Conservation (phyloP, 2,329 filamentous ascomycete species). For the Zalaria sp. region DNA sequence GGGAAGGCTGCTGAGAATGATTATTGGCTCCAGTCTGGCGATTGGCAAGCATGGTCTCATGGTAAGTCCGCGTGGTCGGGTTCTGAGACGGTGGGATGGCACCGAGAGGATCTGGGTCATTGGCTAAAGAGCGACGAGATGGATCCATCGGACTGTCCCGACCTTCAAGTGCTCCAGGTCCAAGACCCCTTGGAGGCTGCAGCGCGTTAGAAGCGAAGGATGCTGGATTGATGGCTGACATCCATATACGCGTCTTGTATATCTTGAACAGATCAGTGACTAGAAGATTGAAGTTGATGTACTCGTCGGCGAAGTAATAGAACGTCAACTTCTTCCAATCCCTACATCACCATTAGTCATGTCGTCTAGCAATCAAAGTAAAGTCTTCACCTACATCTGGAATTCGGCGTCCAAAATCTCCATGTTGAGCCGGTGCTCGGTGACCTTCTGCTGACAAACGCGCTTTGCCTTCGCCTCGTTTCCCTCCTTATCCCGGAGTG, state of each 20-base stretch:
- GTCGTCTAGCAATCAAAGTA: conserved; percentile 1
- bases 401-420: conserved; percentile 98
- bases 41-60: background rate
- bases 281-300: conserved; percentile 97
- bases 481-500: conserved; percentile 86
- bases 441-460: conserved; percentile 91
- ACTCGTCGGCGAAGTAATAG: conserved; percentile 95
- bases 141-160: background rate
- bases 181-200: conserved; percentile 21
- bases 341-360: conserved; percentile 34
- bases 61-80: background rate
- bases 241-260: conserved; percentile 99
- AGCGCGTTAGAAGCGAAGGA: conserved; percentile 47
- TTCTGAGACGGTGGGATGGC: conserved; percentile 16
- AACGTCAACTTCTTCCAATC: conserved; percentile 99
- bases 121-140: background rate
- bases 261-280: conserved; percentile 98
- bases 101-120: conserved; percentile 17
- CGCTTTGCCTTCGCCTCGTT: conserved; percentile 96
- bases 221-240: conserved; percentile 96
- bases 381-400: conserved; percentile 61
- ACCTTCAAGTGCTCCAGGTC: conserved; percentile 18
- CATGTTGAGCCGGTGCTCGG: conserved; percentile 90
- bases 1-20: too few species aligned
- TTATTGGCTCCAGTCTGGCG: background rate